A percentile compares a stretch with the other conserved stretches of the same genome.
These are phyloP conservation scores for Citrullus colocynthis DNA, from an alignment of 306 rosid genomes.

Conservation along the genomic window DNA sequence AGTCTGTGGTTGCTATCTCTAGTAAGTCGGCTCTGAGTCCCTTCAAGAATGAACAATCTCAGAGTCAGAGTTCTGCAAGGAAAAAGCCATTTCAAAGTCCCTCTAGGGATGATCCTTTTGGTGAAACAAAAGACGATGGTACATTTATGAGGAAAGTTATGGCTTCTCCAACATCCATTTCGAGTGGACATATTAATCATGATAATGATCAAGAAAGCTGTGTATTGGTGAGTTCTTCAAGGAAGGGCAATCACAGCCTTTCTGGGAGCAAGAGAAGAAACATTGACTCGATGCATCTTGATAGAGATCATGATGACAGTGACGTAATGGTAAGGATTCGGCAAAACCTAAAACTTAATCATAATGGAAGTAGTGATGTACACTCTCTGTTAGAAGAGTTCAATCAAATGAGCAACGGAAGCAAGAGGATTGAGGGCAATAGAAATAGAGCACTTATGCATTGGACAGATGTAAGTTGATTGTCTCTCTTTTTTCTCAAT, in stretches of 20 bases:
- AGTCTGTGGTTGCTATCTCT: constrained; percentile 4
- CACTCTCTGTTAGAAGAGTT: constrained; percentile 19
- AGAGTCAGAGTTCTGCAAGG: constrained; percentile 16
- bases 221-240: constrained; percentile 23
- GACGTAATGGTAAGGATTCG: constrained; percentile 20
- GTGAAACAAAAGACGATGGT: constrained; percentile 10
- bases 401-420: constrained; percentile 16
- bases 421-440: constrained; percentile 27
- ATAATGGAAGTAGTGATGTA: constrained; percentile 19
- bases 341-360: constrained; percentile 25
- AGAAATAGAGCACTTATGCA: constrained; percentile 21
- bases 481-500: background rate
- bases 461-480: constrained; percentile 52
- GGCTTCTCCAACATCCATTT: constrained; percentile 18
- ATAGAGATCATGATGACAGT: constrained; percentile 20
- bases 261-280: constrained; percentile 53
- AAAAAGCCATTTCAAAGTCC: constrained; percentile 21
- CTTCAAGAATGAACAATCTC: constrained; percentile 14
- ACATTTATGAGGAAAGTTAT: background rate
- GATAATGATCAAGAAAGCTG: constrained; percentile 13
- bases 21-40: constrained; percentile 15
- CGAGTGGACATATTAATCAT: constrained; percentile 19
- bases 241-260: constrained; percentile 20
- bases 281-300: constrained; percentile 11
- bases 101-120: constrained; percentile 17